These are phyloP conservation scores for Naganishia kalamii DNA, from an alignment of 768 basidiomycete genomes.

Conservation along the genomic window DNA sequence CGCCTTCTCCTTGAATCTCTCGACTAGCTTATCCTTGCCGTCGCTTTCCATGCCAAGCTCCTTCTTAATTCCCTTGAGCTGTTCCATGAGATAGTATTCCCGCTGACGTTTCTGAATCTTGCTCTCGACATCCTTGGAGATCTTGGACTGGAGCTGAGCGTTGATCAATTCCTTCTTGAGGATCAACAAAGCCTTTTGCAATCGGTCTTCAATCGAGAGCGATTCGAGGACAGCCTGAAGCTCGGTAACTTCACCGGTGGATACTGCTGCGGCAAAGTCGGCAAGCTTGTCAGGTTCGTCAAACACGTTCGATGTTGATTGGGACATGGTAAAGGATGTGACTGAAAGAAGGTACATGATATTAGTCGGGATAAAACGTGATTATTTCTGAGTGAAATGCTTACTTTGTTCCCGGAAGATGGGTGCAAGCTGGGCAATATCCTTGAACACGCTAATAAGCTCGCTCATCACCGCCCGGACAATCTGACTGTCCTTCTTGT, in stretches of 20 bases:
- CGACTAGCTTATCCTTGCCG: constrained; percentile 87
- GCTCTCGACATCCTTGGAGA: constrained; percentile 83
- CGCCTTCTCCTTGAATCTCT: constrained; percentile 84
- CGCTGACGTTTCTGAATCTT: constrained; percentile 91
- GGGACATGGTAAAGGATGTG: constrained; percentile 89
- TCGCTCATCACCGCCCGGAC: constrained; percentile 94
- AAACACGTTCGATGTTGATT: constrained; percentile 85
- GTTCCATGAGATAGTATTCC: constrained; percentile 95
- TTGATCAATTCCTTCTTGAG: constrained; percentile 98
- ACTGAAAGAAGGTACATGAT: constrained; percentile 43
- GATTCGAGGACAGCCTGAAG: constrained; percentile 89
- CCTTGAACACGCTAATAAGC: constrained; percentile 95
- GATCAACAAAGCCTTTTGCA: constrained; percentile 82
- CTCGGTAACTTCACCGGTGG: constrained; percentile 83
- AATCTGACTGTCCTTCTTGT: constrained; percentile 82
- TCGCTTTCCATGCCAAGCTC: constrained; percentile 92
- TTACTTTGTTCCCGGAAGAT: constrained; percentile 87
- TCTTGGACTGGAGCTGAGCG: constrained; percentile 86
- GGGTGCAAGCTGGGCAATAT: constrained; percentile 92
- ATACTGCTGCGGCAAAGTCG: constrained; percentile 94
- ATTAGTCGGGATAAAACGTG: constrained; percentile 4
- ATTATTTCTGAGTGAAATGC: constrained; percentile 13
- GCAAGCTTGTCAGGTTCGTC: constrained; percentile 96
- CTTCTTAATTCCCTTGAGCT: constrained; percentile 92
- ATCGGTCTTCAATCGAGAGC: constrained; percentile 73